Conservation (phyloP, 179 eudicot genomes). For the Beta corolliflora region DNA sequence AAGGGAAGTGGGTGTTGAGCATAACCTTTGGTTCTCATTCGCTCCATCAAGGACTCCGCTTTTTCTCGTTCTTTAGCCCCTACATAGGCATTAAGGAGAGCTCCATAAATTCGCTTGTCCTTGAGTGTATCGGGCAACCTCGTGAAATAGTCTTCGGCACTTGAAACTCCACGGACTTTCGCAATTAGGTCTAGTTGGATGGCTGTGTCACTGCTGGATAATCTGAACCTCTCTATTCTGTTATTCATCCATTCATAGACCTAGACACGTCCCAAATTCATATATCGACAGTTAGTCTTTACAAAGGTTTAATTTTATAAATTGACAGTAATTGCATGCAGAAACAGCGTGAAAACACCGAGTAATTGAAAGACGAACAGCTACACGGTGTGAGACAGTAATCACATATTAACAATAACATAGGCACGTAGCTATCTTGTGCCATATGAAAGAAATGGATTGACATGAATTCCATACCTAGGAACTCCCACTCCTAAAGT, state of each 20-base stretch:
- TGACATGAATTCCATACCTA: no score
- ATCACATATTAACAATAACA: not conserved
- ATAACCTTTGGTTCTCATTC: conserved; percentile 58
- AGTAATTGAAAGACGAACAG: not conserved
- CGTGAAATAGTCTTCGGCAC: conserved; percentile 76
- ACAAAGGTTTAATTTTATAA: not conserved
- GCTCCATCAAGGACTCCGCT: conserved; percentile 66
- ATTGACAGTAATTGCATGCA: not conserved
- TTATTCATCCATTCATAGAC: conserved; percentile 88
- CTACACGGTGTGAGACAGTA: not conserved
- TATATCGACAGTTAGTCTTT: not conserved
- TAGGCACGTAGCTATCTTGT: not conserved
- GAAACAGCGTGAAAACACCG: not conserved
- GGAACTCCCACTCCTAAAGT: not conserved
- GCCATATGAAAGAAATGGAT: no score
- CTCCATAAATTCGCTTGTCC: conserved; percentile 73
- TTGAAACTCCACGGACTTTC: conserved; percentile 71
- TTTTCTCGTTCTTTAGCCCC: conserved; percentile 57
- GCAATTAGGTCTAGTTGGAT: conserved; percentile 84
- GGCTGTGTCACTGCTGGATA: conserved; percentile 71
- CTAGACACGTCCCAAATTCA: conserved; percentile 39
- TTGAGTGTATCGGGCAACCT: conserved; percentile 54
- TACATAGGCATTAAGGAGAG: conserved; percentile 83
- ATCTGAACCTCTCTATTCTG: conserved; percentile 57
- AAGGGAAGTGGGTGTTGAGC: conserved; percentile 59